Evolutionary conservation across 2,329 filamentous ascomycete genomes (phyloP).

Genomic region (Fusarium setosum): DNA sequence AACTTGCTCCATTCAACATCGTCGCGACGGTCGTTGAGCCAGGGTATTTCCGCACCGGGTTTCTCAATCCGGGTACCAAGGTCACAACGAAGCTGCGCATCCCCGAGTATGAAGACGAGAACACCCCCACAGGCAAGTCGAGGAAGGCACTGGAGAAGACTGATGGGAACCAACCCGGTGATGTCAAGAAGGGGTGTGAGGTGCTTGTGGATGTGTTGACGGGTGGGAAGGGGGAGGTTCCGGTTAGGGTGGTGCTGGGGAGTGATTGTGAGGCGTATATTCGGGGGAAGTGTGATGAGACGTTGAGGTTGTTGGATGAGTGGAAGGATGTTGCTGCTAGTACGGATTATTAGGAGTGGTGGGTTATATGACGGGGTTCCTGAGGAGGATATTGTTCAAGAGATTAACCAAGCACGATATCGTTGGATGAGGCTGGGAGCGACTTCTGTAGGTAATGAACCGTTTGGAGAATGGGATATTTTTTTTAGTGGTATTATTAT

Average conservation of each 20-base stretch:
- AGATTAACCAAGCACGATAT: too few species aligned
- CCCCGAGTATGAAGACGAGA: conserved; percentile 47
- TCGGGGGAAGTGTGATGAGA: conserved; percentile 55
- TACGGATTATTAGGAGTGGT: conserved; percentile 35
- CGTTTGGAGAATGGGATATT: too few species aligned
- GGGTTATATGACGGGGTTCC: too few species aligned
- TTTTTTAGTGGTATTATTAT: too few species aligned
- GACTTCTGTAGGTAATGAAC: too few species aligned
- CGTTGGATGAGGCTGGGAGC: too few species aligned
- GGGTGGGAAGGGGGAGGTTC: conserved; percentile 63
- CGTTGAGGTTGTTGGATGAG: conserved; percentile 57
- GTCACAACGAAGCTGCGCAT: conserved; percentile 44
- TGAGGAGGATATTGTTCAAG: too few species aligned
- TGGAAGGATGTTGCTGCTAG: conserved; percentile 54
- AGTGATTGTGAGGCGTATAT: conserved; percentile 59
- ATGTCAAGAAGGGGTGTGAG: conserved; percentile 63
- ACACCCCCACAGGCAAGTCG: conserved; percentile 42
- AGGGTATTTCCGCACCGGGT: conserved; percentile 63
- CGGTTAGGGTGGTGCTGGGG: conserved; percentile 65
- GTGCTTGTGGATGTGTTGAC: conserved; percentile 68
- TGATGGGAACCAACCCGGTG: conserved; percentile 64
- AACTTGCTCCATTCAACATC: conserved; percentile 60
- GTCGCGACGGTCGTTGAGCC: conserved; percentile 58
- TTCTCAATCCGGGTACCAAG: conserved; percentile 53
- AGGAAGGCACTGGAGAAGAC: conserved; percentile 46